Evolutionary conservation across 192 early-diverging fungal genomes (phyloP).

Genomic region (Coemansia guatemalensis): DNA sequence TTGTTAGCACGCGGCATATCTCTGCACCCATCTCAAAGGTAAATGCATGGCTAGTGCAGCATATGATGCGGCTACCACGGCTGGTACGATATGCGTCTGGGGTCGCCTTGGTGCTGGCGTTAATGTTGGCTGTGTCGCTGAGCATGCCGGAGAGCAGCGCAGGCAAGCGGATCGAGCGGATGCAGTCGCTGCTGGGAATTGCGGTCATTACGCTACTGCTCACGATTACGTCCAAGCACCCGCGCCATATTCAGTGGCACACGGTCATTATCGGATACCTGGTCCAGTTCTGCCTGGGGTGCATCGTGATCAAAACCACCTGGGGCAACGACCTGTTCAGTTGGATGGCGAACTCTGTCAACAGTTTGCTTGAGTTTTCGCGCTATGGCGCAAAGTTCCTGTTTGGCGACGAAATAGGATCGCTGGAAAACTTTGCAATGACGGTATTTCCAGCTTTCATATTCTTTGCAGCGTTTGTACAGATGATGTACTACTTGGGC

Average conservation of each 20-base stretch:
- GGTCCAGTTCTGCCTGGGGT: constrained; percentile 75
- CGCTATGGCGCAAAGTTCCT: constrained; percentile 69
- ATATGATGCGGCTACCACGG: constrained; percentile 42
- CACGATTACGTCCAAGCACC: constrained; percentile 60
- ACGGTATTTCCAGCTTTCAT: constrained; percentile 80
- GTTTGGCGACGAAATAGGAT: constrained; percentile 56
- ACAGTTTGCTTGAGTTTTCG: constrained; percentile 66
- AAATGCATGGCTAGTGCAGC: neutral
- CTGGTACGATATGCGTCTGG: constrained; percentile 50
- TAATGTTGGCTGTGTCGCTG: constrained; percentile 54
- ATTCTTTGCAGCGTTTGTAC: constrained; percentile 86
- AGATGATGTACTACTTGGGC: constrained; percentile 80
- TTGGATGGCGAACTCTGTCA: constrained; percentile 60
- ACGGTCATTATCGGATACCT: constrained; percentile 69
- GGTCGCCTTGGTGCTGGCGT: constrained; percentile 58
- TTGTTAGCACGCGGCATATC: constrained; percentile 40
- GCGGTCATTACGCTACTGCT: constrained; percentile 56
- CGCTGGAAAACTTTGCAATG: constrained; percentile 60
- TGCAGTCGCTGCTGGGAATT: constrained; percentile 77
- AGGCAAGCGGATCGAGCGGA: constrained; percentile 65
- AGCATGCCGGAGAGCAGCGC: constrained; percentile 23
- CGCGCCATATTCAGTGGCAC: constrained; percentile 68
- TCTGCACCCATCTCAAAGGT: constrained; percentile 8
- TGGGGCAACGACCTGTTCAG: constrained; percentile 74
- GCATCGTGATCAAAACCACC: constrained; percentile 72